Base-by-base conservation (phyloP, 1,284 basidiomycete species). In the Tetrapyrgos nigripes region DNA sequence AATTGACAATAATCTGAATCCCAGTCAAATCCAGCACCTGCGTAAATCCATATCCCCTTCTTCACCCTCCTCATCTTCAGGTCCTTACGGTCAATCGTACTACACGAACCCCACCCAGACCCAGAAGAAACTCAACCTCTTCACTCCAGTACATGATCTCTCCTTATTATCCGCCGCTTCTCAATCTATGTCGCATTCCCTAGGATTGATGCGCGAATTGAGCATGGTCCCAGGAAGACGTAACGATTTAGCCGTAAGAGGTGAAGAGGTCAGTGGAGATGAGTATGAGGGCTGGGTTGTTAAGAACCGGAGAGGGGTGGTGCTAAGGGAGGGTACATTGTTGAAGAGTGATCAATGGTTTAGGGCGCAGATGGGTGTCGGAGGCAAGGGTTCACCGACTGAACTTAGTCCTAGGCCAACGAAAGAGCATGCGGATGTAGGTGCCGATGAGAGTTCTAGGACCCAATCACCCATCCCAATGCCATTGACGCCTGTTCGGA, bases 211-310 rank as follows among this genome's bases (percentile, higher is more conserved):
- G 78, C 76, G 35, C 79, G 84, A 11, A 17, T 17, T 40, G 37
- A 79, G 83, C 0, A 70, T 88, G 44, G 74, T 89, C 27, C 79
- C 87, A 28, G 87, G 88, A 17, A 85, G 83, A 69, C 85, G 83
- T 71, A 92, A 92, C 57, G 88, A 94, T 60, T 79, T 93, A 1
- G 88, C 91, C 13, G 85, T 94, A 53, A 76, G 89, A 13, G 96
- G 94, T 21, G 93, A 92, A 0, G 91, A 91, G 68, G 86, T 97
- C 26, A 80, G 96, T 2, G 96, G 95, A 14, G 94, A 97, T 69
- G 96, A 98, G 71, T 98, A 94, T 79, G 94, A 93, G 4, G 92
- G 93, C 54, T 93, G 96, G 70, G 93, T 98, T 37, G 88, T 98
- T 43, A 92, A 92, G 87, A 93, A 94, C 70, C 89, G 96, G n/a